phyloP scores from a whole-genome alignment of 169 alveolate species.

The Besnoitia besnoiti region DNA sequence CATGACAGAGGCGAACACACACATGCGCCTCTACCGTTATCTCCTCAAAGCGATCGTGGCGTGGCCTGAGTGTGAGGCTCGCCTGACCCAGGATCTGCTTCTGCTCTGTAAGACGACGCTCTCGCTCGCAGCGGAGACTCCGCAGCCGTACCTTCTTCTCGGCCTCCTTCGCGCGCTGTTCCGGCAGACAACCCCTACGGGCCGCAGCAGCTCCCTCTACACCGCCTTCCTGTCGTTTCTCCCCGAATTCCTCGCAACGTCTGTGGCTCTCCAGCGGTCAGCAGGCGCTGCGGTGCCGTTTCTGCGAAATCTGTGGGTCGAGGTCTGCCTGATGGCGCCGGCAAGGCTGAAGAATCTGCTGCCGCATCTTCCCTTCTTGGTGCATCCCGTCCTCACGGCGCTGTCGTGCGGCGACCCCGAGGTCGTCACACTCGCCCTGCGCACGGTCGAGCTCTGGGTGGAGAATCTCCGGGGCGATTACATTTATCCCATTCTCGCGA shows the following conservation, averaged over 20 bases:
- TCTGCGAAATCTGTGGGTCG: slow-evolving; percentile 53
- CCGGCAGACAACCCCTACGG: slow-evolving; percentile 59
- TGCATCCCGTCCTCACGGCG: slow-evolving; percentile 57
- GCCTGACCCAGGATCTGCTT: background rate
- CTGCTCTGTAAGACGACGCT: slow-evolving; percentile 34
- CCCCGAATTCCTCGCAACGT: background rate
- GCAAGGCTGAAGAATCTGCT: slow-evolving; percentile 67
- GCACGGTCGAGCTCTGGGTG: slow-evolving; percentile 76
- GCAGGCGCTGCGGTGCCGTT: slow-evolving; percentile 36
- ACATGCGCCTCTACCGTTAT: slow-evolving; percentile 52
- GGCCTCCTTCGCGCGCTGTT: slow-evolving; percentile 56
- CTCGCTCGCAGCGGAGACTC: slow-evolving; percentile 55
- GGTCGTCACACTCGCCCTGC: slow-evolving; percentile 62
- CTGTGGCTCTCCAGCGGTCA: background rate
- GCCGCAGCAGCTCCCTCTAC: slow-evolving; percentile 10
- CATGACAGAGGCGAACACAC: slow-evolving; percentile 50
- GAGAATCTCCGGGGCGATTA: slow-evolving; percentile 77
- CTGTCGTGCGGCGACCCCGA: slow-evolving; percentile 57
- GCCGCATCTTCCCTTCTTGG: slow-evolving; percentile 56
- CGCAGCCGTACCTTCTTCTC: slow-evolving; percentile 55
- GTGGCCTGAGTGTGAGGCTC: slow-evolving; percentile 48
- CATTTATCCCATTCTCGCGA: slow-evolving; percentile 74
- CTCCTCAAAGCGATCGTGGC: slow-evolving; percentile 60
- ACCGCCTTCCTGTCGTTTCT: slow-evolving; percentile 34
- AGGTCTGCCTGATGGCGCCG: slow-evolving; percentile 59